These are phyloP conservation scores for Arabidopsis thaliana DNA, from an alignment of 345 rosid species.

Conservation along the genomic window TAIR10.1 NC_003070.9:19992501-19993000, in stretches of 20 bases:
- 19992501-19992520: constrained; percentile 77
- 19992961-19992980: constrained; percentile 23
- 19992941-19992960: neutral
- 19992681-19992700: constrained; percentile 98
- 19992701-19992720: constrained; percentile 94
- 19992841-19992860: neutral
- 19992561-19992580: constrained; percentile 54
- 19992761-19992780: constrained; percentile 89
- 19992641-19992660: neutral
- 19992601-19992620: constrained; percentile 16
- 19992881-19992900: neutral
- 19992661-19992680: constrained; percentile 84
- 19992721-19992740: constrained; percentile 77
- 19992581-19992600: constrained; percentile 26
- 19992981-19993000: neutral
- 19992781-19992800: constrained; percentile 94
- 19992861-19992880: neutral
- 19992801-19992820: neutral
- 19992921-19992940: neutral
- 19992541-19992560: constrained; percentile 72
- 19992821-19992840: constrained; percentile 6
- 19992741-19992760: constrained; percentile 66
- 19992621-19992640: neutral
- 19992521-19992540: constrained; percentile 80
- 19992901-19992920: neutral